Conservation (phyloP, 164 flowering plant genomes). For the Aristolochia contorta region DNA sequence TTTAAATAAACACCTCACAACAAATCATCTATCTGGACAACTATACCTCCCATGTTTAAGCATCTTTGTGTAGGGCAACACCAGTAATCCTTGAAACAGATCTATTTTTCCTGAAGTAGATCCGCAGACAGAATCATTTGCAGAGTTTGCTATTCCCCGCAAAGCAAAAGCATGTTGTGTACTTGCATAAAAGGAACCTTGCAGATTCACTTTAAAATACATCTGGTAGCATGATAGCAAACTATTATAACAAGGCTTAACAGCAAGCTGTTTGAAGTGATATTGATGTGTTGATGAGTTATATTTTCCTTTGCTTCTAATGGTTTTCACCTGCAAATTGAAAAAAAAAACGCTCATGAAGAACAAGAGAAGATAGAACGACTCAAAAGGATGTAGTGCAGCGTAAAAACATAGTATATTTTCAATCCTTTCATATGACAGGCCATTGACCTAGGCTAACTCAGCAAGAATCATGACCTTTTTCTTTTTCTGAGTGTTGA, state of each 20-base stretch:
- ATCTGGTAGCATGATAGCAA: constrained; percentile 9
- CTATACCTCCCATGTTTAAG: constrained; percentile 11
- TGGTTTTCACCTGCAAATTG: too few species aligned
- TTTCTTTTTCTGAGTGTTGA: too few species aligned
- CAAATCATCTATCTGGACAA: constrained; percentile 13
- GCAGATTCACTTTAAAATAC: constrained; percentile 9
- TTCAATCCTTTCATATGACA: too few species aligned
- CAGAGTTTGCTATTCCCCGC: constrained; percentile 2
- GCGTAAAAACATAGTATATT: too few species aligned
- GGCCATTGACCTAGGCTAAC: too few species aligned
- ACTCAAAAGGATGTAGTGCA: too few species aligned
- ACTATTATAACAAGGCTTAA: not conserved
- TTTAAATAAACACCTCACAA: constrained; percentile 11
- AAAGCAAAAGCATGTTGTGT: constrained; percentile 3
- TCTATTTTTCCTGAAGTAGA: constrained; percentile 1
- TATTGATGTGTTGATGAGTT: too few species aligned
- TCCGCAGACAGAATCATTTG: constrained; percentile 3
- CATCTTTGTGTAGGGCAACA: constrained; percentile 8
- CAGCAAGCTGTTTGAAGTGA: too few species aligned
- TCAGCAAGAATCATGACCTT: too few species aligned
- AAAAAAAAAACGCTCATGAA: too few species aligned
- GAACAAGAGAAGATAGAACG: too few species aligned
- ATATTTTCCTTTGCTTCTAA: too few species aligned
- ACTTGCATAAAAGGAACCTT: constrained; percentile 1
- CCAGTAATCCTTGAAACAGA: constrained; percentile 6